Percentiles rank a stretch among this genome's conserved stretches.
Conservation (phyloP, 75 land plant species). For the Sequoia sempervirens region DNA sequence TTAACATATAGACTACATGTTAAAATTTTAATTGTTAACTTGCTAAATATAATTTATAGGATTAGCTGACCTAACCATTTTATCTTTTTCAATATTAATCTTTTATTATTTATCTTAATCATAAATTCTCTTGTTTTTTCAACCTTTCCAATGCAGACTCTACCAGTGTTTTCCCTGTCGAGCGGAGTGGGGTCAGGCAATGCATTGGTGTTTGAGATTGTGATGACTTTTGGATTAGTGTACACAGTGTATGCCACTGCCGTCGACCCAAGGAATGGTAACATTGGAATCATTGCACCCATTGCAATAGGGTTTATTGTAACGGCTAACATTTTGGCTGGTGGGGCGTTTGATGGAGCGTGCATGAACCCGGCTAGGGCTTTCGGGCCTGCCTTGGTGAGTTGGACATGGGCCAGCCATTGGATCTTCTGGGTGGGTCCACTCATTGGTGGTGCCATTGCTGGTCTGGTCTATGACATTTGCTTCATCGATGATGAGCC, state of each 20-base stretch:
- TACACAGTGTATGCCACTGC: slow-evolving; percentile 80
- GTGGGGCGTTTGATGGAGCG: slow-evolving; percentile 77
- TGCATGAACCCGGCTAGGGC: slow-evolving; percentile 90
- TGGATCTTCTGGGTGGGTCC: slow-evolving; percentile 97
- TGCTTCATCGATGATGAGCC: slow-evolving; percentile 35
- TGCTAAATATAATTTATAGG: too few relatives aligned
- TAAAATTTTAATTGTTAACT: too few relatives aligned
- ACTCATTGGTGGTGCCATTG: slow-evolving; percentile 66
- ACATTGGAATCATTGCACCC: slow-evolving; percentile 55
- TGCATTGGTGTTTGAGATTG: slow-evolving; percentile 58
- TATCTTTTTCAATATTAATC: too few relatives aligned
- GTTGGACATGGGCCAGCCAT: slow-evolving; percentile 69
- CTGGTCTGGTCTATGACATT: slow-evolving; percentile 57
- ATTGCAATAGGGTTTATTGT: slow-evolving; percentile 73
- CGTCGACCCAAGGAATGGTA: slow-evolving; percentile 60
- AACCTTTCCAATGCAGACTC: slow-evolving; percentile 19
- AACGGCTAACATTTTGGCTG: slow-evolving; percentile 73
- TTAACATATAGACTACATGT: too few relatives aligned
- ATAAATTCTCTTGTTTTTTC: too few relatives aligned
- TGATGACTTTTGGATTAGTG: slow-evolving; percentile 73
- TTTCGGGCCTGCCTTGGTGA: slow-evolving; percentile 78
- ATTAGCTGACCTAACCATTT: too few relatives aligned
- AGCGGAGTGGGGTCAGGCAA: slow-evolving; percentile 38
- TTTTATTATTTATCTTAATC: too few relatives aligned
- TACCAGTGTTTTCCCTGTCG: slow-evolving; percentile 31